These are phyloP conservation scores for Mucor velutinosus DNA, from an alignment of 371 early-diverging fungal species.

Conservation along the genomic window DNA sequence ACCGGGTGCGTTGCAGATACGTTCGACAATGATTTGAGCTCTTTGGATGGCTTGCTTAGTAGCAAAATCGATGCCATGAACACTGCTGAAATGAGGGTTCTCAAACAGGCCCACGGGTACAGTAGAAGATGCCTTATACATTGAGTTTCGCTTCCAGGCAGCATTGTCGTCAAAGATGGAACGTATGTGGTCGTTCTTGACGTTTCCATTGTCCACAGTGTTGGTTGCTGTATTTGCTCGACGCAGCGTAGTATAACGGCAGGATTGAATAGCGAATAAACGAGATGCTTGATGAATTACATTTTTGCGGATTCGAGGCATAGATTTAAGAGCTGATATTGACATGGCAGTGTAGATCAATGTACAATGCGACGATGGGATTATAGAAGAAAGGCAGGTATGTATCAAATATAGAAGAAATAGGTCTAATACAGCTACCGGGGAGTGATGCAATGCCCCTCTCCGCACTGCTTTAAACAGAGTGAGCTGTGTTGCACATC, in stretches of 20 bases:
- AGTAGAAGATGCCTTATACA: background rate
- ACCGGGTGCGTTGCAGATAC: slow-evolving; percentile 61
- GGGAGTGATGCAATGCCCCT: background rate
- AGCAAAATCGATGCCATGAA: slow-evolving; percentile 44
- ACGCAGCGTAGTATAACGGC: background rate
- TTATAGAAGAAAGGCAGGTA: background rate
- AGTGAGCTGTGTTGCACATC: background rate
- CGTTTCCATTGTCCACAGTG: background rate
- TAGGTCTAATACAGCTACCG: background rate
- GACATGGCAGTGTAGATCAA: slow-evolving; percentile 7
- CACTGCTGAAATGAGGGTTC: slow-evolving; percentile 35
- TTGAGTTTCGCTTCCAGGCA: slow-evolving; percentile 9
- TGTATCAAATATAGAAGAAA: background rate
- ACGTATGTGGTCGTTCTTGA: slow-evolving; percentile 35
- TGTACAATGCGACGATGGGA: background rate
- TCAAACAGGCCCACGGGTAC: slow-evolving; percentile 34
- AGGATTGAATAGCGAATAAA: background rate
- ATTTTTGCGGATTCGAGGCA: background rate
- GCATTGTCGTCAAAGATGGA: slow-evolving; percentile 41
- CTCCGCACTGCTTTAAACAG: background rate
- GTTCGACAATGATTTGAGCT: slow-evolving; percentile 59
- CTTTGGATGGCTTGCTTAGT: slow-evolving; percentile 48
- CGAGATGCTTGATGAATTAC: background rate
- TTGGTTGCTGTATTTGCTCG: background rate
- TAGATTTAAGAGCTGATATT: background rate